These are phyloP conservation scores for Oxyria digyna DNA, from an alignment of 148 eudicot genomes.

Conservation along the genomic window DNA sequence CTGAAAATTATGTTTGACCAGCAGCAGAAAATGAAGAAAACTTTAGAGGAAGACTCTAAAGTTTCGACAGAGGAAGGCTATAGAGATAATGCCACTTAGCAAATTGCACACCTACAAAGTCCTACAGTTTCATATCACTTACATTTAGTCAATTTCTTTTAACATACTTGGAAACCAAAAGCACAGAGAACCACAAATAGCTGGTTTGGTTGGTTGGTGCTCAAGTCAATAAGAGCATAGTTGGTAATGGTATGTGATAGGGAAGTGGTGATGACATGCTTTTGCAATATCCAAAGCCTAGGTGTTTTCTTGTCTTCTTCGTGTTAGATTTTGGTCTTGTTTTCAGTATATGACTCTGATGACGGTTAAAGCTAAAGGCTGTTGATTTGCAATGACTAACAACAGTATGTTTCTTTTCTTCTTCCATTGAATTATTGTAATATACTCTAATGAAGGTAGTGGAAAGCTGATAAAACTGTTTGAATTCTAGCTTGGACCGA, in stretches of 20 bases:
- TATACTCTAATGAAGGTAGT: background rate
- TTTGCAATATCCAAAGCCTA: background rate
- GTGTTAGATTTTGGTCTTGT: background rate
- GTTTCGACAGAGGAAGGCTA: background rate
- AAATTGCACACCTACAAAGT: background rate
- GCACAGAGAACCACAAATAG: background rate
- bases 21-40: conserved; percentile 7
- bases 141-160: background rate
- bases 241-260: background rate
- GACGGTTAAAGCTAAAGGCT: background rate
- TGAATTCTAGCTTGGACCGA: too few relatives aligned
- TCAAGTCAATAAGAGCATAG: background rate
- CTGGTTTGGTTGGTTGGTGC: background rate
- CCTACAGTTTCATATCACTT: background rate
- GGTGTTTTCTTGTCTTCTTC: background rate
- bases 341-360: background rate
- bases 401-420: background rate
- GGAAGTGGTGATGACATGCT: conserved; percentile 7
- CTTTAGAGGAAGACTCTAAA: background rate
- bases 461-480: too few relatives aligned
- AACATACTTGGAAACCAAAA: background rate
- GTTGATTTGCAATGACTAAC: background rate
- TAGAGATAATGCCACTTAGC: background rate
- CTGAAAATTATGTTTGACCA: conserved; percentile 67
- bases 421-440: background rate